Conservation (phyloP, 1,284 basidiomycete species). For the Ganoderma meredithae region DNA sequence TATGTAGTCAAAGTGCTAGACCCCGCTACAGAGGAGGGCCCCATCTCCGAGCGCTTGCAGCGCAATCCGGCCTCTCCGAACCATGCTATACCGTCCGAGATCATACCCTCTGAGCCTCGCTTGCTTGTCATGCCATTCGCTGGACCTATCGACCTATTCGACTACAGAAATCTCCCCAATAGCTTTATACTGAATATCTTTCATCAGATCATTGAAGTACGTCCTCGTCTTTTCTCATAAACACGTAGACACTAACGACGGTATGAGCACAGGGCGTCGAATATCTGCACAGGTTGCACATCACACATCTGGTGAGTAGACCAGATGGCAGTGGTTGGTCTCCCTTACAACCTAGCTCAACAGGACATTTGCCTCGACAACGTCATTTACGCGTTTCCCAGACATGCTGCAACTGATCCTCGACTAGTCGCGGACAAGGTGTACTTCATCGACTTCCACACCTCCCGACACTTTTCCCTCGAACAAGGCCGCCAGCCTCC, state of each 20-base stretch:
- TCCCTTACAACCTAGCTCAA: not conserved
- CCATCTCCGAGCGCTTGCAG: not conserved
- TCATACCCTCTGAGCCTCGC: not conserved
- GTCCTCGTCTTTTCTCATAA: not conserved
- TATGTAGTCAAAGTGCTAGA: not conserved
- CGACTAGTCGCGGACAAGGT: not conserved
- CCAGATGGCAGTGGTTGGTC: not conserved
- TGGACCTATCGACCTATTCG: not conserved
- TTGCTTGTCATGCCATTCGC: not conserved
- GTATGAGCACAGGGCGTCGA: not conserved
- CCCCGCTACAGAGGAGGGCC: not conserved
- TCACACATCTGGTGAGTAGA: not conserved
- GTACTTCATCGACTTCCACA: not conserved
- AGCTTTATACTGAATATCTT: not conserved
- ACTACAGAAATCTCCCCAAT: not conserved
- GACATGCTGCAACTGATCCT: not conserved
- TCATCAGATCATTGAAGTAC: not conserved
- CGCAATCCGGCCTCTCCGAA: not conserved
- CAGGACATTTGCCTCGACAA: not conserved
- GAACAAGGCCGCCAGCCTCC: not conserved
- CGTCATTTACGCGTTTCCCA: not conserved
- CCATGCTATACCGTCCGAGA: not conserved
- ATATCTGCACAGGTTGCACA: not conserved
- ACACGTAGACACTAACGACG: not conserved
- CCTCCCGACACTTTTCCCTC: not conserved